These are phyloP conservation scores for Pholiota molesta DNA, from an alignment of 768 basidiomycete species.

Conservation along the genomic window DNA sequence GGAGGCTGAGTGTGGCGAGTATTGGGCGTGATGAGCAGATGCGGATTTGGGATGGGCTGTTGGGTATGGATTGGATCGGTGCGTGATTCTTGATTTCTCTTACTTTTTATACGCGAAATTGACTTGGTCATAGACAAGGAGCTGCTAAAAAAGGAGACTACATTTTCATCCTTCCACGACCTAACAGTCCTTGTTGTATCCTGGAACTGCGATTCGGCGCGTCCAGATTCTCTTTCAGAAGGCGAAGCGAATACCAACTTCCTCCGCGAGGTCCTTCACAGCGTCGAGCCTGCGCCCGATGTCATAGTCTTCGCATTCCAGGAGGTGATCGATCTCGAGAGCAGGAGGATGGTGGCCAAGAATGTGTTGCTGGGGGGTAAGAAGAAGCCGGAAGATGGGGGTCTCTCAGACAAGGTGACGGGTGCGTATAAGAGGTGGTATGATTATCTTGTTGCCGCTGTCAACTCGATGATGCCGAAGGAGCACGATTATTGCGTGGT, in stretches of 20 bases:
- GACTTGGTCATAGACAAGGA: conserved; percentile 59
- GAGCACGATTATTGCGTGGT: conserved; percentile 77
- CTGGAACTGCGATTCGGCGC: conserved; percentile 92
- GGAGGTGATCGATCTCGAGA: conserved; percentile 95
- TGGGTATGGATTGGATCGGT: conserved; percentile 89
- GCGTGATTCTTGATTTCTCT: conserved; percentile 29
- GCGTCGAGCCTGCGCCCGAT: conserved; percentile 74
- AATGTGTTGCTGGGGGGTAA: conserved; percentile 82
- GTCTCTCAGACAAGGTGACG: conserved; percentile 81
- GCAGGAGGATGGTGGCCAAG: conserved; percentile 90
- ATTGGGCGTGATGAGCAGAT: conserved; percentile 74
- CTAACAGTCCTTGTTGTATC: conserved; percentile 80
- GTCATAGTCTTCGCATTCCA: conserved; percentile 95
- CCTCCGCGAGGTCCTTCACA: conserved; percentile 74
- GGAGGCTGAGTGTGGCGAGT: conserved; percentile 73
- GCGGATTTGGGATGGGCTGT: conserved; percentile 87
- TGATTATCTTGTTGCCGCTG: conserved; percentile 72
- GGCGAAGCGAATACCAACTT: conserved; percentile 78
- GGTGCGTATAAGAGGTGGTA: conserved; percentile 89
- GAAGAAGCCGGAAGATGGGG: conserved; percentile 58
- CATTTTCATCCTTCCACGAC: conserved; percentile 80
- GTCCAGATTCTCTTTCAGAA: conserved; percentile 67
- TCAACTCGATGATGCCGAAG: conserved; percentile 73
- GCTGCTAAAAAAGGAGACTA: conserved; percentile 69
- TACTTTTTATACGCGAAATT: conserved; percentile 4